A percentile compares a stretch with the other conserved stretches of the same genome.
phyloP scores from a whole-genome alignment of 305 asterid species.

The Fraxinus sp. region DNA sequence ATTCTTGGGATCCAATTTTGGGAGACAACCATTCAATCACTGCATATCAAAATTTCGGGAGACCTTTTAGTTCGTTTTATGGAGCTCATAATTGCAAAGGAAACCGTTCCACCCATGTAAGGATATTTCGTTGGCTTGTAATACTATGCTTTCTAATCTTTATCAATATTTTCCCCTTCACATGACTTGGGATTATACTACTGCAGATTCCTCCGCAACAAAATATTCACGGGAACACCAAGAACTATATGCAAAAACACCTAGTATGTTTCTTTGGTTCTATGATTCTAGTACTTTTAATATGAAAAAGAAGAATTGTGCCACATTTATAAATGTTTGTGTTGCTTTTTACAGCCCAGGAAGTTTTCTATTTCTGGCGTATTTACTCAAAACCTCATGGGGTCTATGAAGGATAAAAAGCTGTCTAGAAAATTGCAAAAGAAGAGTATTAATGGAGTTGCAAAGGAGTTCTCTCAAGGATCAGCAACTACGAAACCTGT shows the following conservation, averaged over 20 bases:
- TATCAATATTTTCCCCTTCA: not conserved
- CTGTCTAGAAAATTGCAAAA: not conserved
- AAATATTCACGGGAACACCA: not conserved
- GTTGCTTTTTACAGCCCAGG: slow-evolving; percentile 22
- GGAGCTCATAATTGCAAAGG: slow-evolving; percentile 14
- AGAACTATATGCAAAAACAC: not conserved
- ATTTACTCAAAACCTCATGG: not conserved
- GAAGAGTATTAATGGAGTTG: not conserved
- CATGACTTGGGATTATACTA: not conserved
- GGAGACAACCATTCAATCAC: not conserved
- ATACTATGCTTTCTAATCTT: not conserved
- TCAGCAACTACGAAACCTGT: slow-evolving; percentile 4
- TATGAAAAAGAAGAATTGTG: not conserved
- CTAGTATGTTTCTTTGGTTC: not conserved
- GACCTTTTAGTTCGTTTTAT: slow-evolving; percentile 8
- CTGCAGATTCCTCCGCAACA: slow-evolving; percentile 11
- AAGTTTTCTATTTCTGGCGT: slow-evolving; percentile 1
- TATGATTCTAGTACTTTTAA: not conserved
- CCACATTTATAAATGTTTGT: not conserved
- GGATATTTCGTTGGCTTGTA: slow-evolving; percentile 9
- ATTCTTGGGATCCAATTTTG: slow-evolving; percentile 16
- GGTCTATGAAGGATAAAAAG: slow-evolving; percentile 13
- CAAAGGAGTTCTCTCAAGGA: slow-evolving; percentile 5
- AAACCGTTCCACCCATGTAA: slow-evolving; percentile 25
- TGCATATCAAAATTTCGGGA: not conserved